Evolutionary conservation across 495 filamentous ascomycete species (phyloP), one percentile per base, ranked within the genome.

Genomic region (Glarea lozoyensis): DNA sequence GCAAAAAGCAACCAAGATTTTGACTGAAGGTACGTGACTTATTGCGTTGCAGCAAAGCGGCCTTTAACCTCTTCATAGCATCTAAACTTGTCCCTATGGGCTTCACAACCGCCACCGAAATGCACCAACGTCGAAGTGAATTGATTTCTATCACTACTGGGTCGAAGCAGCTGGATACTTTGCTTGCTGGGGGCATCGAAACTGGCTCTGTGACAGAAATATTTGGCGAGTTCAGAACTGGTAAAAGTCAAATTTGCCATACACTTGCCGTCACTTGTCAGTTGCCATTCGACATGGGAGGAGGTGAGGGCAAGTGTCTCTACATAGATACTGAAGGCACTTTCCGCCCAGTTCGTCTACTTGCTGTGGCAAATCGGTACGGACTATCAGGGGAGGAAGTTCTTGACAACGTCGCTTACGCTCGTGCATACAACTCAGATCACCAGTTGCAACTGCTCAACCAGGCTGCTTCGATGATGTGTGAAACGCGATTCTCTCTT

Each of bases 281-380:
- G 56, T 58, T 98, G 25, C 92, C 92, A 2, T 97, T 97, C 56
- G 92, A 98, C 56, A 96, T 97, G 93, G 92, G 92, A 40, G 92
- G 92, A 30, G 92, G 93, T 6, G 92, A 98, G 63, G 92, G 92
- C 11, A 98, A 98, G 59, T 97, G 93, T 58, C 70, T 97, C n/a
- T 98, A 97, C 59, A 97, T 98, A 53, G 92, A 98, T 54, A 97
- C 92, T 0, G 92, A 98, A 62, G 92, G 93, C 40, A 98, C 92
- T 5, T 98, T 98, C 57, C 78, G 90, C 40, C 92, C 92, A 0
- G 88, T 98, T 18, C 84, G 92, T 17, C 67, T 92, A 2, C 76
- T 98, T 3, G 77, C 88, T 11, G 92, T 98, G 10, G 93, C 92
- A 18, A 89, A 94, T 52, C 76, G 92, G 19, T 98, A 88, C 54